phyloP scores from a whole-genome alignment of 176 grass and related monocot species.

The Saccharum spontaneum region DNA sequence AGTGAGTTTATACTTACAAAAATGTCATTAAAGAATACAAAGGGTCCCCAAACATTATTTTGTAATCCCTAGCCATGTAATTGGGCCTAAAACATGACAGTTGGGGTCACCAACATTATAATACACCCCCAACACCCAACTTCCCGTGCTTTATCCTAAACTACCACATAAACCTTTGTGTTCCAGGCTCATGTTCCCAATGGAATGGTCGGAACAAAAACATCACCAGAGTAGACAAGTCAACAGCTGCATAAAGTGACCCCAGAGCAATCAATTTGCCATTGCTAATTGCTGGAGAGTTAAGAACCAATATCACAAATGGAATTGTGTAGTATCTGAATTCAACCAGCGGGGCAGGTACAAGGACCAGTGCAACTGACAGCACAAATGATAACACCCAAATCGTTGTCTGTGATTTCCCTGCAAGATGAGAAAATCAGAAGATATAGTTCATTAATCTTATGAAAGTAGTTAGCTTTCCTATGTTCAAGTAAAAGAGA shows the following conservation, averaged over 20 bases:
- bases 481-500: not conserved
- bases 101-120: no score
- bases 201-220: slow-evolving; percentile 84
- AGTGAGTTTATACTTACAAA: no score
- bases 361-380: slow-evolving; percentile 61
- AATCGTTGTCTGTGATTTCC: slow-evolving; percentile 55
- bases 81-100: no score
- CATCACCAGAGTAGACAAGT: slow-evolving; percentile 64
- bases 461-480: not conserved
- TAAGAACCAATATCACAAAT: slow-evolving; percentile 67
- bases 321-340: slow-evolving; percentile 99
- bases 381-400: slow-evolving; percentile 83
- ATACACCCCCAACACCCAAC: not conserved
- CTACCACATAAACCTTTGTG: slow-evolving; percentile 96
- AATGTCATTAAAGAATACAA: no score
- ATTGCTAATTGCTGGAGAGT: slow-evolving; percentile 52
- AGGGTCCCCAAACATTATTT: no score
- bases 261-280: slow-evolving; percentile 48
- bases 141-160: not conserved
- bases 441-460: slow-evolving; percentile 22
- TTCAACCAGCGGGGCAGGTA: slow-evolving; percentile 84
- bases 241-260: slow-evolving; percentile 47
- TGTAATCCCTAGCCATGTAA: no score
- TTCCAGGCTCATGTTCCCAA: slow-evolving; percentile 75
- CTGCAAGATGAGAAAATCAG: slow-evolving; percentile 39